Base-by-base conservation (phyloP, 1,284 basidiomycete species). In the Ganoderma lucidum region DNA sequence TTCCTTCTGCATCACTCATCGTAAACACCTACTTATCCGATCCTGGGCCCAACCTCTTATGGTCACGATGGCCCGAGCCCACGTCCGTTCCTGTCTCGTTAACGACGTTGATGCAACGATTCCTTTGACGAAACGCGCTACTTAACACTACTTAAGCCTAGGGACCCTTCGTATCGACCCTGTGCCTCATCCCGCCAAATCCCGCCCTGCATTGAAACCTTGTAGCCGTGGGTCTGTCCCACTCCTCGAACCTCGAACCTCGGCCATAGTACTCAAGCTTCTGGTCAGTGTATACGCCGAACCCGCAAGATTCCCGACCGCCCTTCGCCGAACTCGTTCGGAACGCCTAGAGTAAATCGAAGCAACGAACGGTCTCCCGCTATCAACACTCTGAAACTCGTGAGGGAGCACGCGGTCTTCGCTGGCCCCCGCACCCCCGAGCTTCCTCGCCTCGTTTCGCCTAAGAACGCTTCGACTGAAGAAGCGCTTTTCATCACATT, bases 31-130 rank as follows among this genome's bases (percentile, higher is more conserved):
- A 17, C 44, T 17, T 8, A 19, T 10, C 45, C 45, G 23, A 23
- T 48, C 15, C 56, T 32, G 56, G 9, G n/a, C n/a, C 35, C 56
- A 59, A 37, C 56, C 56, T 59, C 6, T 37, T 59, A 59, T 59
- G n/a, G 56, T 23, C 56, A n/a, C 19, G 19, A 19, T 23, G 35
- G 37, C 35, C 56, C 56, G 12, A 39, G n/a, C 17, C 2, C 19
- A 17, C 35, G 56, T 59, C 35, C 30, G 32, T 19, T n/a, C 35
- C 6, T 19, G 56, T 23, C 56, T 59, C 56, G 35, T 19, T 59
- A 59, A 39, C 35, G 35, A 39, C 56, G 35, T 59, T 37, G 55
- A 37, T 58, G 8, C 30, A n/a, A 37, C 32, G 30, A 35, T 58
- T 12, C 32, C 35, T 59, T 19, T 19, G 23, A 17, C 19, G 23